Base-by-base conservation (phyloP, 2,329 filamentous ascomycete species). In the Phoma sp. region DNA sequence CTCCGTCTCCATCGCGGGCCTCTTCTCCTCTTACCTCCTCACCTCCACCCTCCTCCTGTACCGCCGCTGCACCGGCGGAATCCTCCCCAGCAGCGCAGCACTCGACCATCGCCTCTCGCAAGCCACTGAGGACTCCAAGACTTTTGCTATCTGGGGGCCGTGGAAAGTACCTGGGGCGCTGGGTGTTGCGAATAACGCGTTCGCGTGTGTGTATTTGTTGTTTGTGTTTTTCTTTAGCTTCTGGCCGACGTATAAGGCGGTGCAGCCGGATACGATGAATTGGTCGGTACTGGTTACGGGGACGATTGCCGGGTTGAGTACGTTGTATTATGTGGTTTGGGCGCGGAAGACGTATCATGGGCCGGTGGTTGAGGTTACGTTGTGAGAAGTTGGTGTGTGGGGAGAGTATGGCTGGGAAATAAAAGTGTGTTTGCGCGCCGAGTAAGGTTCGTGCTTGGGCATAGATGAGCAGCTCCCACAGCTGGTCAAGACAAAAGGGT, bases 201-300 rank as follows among this genome's bases (percentile, higher is more conserved):
- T 68, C 10, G 58, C 66, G 0, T 66, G 68, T 27, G 25, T 38
- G 0, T 72, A 66, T 44, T 54, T 68, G 5, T 10, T 41, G 1
- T 64, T 71, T 24, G 54, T 71, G 3, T 59, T 69, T 8, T 70
- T 72, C 55, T 70, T 70, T 36, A 64, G 60, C 46, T 69, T 69
- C 30, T 71, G 63, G 66, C 68, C 64, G 1, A 48, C n/a, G 3
- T 59, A 55, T 7, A 51, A 57, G 2, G 36, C 57, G 0, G 65
- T 67, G 1, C 62, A 53, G 22, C 55, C 60, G 3, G 50, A 57
- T 24, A 64, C 43, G 7, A 69, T 70, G 65, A 73, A 73, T 24
- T 73, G 66, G 64, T 61, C 64, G 0, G 50, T 68, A 2, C 14
- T 71, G 8, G 67, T 68, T 0, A 67, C 60, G 0, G 61, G 62